These are phyloP conservation scores for Pochonia chlamydosporia DNA, from an alignment of 2,329 filamentous ascomycete genomes.

Conservation along the genomic window DNA sequence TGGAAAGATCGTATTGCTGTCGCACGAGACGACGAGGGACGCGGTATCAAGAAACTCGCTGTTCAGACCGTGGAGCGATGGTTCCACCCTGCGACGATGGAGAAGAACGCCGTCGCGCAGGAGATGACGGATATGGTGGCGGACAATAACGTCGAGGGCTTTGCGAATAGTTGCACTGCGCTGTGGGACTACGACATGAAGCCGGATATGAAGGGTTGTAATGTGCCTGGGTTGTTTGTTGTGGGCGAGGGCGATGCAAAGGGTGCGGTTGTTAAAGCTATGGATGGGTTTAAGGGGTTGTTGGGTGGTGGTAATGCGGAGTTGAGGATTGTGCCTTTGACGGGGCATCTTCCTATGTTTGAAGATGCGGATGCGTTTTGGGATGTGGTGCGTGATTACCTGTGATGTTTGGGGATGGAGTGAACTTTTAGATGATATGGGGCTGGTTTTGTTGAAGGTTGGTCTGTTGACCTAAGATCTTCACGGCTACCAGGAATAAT, in stretches of 20 bases:
- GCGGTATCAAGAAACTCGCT: conserved; percentile 62
- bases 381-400: conserved; percentile 44
- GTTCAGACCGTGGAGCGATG: conserved; percentile 67
- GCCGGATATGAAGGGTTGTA: conserved; percentile 45
- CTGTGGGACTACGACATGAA: conserved; percentile 67
- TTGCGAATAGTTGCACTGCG: conserved; percentile 61
- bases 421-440: too few species aligned
- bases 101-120: conserved; percentile 39
- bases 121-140: conserved; percentile 64
- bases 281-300: conserved; percentile 63
- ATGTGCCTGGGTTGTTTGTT: conserved; percentile 60
- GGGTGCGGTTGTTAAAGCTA: conserved; percentile 67
- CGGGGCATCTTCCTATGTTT: conserved; percentile 81
- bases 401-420: too few species aligned
- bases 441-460: too few species aligned
- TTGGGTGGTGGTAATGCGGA: conserved; percentile 50
- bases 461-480: too few species aligned
- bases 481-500: too few species aligned
- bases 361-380: conserved; percentile 67
- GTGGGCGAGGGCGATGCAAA: conserved; percentile 68
- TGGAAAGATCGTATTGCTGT: conserved; percentile 73
- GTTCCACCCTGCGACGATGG: conserved; percentile 59
- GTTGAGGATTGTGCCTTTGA: conserved; percentile 59
- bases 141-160: conserved; percentile 63
- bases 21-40: conserved; percentile 50